Base-by-base conservation (phyloP, 257 asterid species). In the Solanum pinnatisectum region DNA sequence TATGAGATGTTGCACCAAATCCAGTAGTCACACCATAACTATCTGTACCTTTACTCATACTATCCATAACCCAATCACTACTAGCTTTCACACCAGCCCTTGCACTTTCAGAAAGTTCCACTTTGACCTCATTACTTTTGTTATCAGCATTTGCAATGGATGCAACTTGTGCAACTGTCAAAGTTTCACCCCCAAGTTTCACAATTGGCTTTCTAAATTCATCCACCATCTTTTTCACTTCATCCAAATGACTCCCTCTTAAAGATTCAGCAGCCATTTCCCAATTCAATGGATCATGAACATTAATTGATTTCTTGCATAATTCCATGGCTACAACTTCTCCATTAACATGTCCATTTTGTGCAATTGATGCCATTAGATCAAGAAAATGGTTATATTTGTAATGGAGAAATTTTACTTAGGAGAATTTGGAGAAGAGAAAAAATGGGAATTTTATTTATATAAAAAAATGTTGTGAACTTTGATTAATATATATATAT, bases 21-120 rank as follows among this genome's bases (percentile, higher is more conserved):
- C 99, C 98, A 23, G 98, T 95, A 79, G 98, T 96, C 85, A 96
- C 98, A 3, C 99, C 99, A 25, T 96, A 95, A 6, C 99, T 96
- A 68, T 96, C 99, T 1, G 98, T 95, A 4, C 99, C 99, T 37
- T 94, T 96, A 3, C 82, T 85, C 98, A 96, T 93, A 22, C 98
- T 94, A 30, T 96, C 98, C 98, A 96, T 94, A 3, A 96, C 98
- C 98, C 98, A 95, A 12, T 96, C 99, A 77, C 98, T 95, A 89
- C 99, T 96, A 12, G 98, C 99, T 94, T 96, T 94, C 22, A 96
- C 99, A 40, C 93, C 98, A 11, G 93, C 95, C 88, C 98, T 87
- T 4, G 99, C 89, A 46, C 91, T 86, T 92, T 96, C 99, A 56
- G 98, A 90, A 86, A 96, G 94, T 93, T 94, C 98, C 89, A 96